These are phyloP conservation scores for Arachis monticola DNA, from an alignment of 331 rosid genomes.

Conservation along the genomic window DNA sequence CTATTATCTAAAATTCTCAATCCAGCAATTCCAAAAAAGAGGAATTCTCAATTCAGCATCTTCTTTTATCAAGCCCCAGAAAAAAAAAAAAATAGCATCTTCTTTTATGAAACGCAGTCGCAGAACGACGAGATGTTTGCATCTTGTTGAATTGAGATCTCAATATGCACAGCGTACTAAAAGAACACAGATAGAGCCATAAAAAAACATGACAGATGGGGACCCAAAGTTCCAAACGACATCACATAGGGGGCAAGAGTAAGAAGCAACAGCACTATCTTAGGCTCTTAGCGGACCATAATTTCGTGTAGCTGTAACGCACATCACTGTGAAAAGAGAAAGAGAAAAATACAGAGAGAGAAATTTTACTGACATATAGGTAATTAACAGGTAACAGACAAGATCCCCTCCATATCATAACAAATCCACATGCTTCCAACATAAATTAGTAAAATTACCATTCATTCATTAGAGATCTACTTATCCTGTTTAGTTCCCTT, in stretches of 20 bases:
- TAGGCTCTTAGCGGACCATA: background rate
- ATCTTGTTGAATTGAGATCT: no score
- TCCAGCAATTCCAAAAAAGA: no score
- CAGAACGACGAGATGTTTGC: no score
- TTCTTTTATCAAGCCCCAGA: no score
- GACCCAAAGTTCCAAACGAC: background rate
- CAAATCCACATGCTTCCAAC: background rate
- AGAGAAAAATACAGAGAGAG: background rate
- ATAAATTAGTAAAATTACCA: background rate
- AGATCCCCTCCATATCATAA: constrained; percentile 3
- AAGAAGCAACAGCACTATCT: background rate
- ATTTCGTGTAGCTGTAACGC: background rate
- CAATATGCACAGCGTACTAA: no score
- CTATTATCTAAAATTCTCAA: no score
- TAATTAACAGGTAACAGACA: background rate
- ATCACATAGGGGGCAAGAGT: background rate
- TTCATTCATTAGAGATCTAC: background rate
- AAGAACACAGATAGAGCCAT: background rate
- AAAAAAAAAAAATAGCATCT: no score
- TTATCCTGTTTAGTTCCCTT: no score
- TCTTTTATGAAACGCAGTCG: no score
- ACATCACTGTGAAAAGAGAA: background rate
- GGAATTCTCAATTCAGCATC: no score
- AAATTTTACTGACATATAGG: background rate
- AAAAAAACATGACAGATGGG: background rate